These are phyloP conservation scores for Suhomyces xylopsoci DNA, from an alignment of 805 yeast species.

Conservation along the genomic window DNA sequence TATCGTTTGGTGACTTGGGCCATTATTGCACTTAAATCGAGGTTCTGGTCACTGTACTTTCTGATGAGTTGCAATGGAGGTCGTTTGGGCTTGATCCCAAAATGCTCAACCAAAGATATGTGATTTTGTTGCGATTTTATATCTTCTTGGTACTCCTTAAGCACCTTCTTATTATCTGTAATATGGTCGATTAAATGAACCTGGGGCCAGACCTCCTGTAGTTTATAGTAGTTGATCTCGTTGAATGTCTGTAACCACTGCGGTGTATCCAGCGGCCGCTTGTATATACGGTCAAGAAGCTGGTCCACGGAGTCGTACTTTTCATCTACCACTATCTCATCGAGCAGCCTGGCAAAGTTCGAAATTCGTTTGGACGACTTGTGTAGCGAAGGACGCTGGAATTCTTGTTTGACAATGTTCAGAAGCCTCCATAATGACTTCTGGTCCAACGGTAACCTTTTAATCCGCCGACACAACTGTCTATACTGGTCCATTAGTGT, in stretches of 20 bases:
- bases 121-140: constrained; percentile 12
- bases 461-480: constrained; percentile 20
- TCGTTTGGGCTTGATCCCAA: constrained; percentile 5
- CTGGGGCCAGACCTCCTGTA: constrained; percentile 32
- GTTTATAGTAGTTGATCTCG: constrained; percentile 16
- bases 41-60: neutral
- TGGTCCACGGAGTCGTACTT: constrained; percentile 20
- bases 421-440: constrained; percentile 2
- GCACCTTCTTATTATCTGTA: constrained; percentile 10
- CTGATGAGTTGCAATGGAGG: neutral
- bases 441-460: constrained; percentile 30
- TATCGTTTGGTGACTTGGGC: constrained; percentile 15
- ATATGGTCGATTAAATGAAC: constrained; percentile 31
- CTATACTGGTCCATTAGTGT: constrained; percentile 16
- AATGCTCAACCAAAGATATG: constrained; percentile 13
- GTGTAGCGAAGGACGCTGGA: constrained; percentile 1
- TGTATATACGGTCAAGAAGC: constrained; percentile 30
- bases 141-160: constrained; percentile 14
- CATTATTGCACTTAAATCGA: constrained; percentile 5
- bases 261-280: constrained; percentile 11
- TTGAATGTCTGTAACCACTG: constrained; percentile 21
- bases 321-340: constrained; percentile 27
- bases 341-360: constrained; percentile 13
- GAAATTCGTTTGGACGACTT: constrained; percentile 6
- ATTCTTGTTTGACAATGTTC: constrained; percentile 5